Conservation (phyloP, 306 rosid species). For the Prunus mume region DNA sequence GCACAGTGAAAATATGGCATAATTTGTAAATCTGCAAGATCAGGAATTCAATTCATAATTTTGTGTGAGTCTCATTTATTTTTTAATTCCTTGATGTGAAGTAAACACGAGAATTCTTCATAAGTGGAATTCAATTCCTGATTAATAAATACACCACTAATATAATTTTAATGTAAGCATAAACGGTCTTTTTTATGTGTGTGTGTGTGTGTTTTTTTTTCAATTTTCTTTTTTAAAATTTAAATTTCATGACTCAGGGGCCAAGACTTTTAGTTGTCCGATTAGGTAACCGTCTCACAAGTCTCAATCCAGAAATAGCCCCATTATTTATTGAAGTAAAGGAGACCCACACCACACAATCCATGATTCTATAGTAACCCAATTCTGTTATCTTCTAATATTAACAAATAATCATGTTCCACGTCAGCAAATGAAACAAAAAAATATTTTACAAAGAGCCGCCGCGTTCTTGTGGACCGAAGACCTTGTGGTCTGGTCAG, state of each 20-base stretch:
- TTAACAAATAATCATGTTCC: not conserved
- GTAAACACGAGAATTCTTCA: too few relatives aligned
- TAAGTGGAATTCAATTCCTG: too few relatives aligned
- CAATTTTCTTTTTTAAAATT: not conserved
- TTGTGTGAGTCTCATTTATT: fast-evolving
- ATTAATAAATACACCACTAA: too few relatives aligned
- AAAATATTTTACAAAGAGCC: not conserved
- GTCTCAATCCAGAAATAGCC: not conserved
- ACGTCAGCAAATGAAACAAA: not conserved
- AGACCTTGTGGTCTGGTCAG: not conserved
- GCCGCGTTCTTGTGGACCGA: not conserved
- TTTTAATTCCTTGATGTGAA: too few relatives aligned
- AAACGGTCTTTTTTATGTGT: too few relatives aligned
- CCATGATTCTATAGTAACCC: not conserved
- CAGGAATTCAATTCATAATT: too few relatives aligned
- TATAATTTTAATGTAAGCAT: too few relatives aligned
- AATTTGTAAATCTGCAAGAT: too few relatives aligned
- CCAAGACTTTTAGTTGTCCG: not conserved
- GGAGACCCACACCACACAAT: not conserved
- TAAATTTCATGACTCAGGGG: not conserved
- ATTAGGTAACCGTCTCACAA: not conserved
- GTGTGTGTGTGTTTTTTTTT: too few relatives aligned
- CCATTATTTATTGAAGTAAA: not conserved
- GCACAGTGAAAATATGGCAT: too few relatives aligned
- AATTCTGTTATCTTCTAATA: not conserved